Base-by-base conservation (phyloP, 495 filamentous ascomycete genomes). In the Aspergillus coremiiformis region DNA sequence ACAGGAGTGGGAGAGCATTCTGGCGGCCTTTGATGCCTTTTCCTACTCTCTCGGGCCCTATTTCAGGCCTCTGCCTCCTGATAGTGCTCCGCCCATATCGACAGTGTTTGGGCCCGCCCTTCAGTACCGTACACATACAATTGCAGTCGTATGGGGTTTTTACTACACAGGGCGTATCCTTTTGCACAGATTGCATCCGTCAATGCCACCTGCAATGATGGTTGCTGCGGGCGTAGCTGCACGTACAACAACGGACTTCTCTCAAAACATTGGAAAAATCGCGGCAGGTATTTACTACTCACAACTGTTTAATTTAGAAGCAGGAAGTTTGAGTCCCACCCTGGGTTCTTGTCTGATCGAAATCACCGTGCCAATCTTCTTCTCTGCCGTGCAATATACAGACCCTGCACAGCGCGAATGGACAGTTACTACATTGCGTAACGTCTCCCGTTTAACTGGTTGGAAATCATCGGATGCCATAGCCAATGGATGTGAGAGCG, bases 191-290 rank as follows among this genome's bases (percentile, higher is more conserved):
- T 70, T 85, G 0, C 90, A 95, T 55, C 93, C 93, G 0, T 80
- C 77, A 2, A 95, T 96, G 90, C 93, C 90, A 5, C 89, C 92
- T 0, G 79, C 89, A n/a, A 84, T 90, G 49, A 92, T 95, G 83
- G 75, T 87, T 35, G 88, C 91, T 5, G 86, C 87, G 0, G 83
- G 81, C 10, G 76, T 93, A 30, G 79, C 83, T 7, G 86, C 89
- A 0, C 66, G 69, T 3, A 76, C 83, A 44, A 96, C 93, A 3
- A 80, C 77, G 8, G 63, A 62, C 1, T 85, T 79, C 64, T 87
- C 90, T 3, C 81, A 84, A 55, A 79, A 82, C 51, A 83, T 96
- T 27, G 92, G 90, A 30, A 79, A 84, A 6, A 91, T 96, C 44
- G 78, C 81, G 6, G 89, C 89, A 0, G 93, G 89, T 1, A 74